Evolutionary conservation across 2,329 filamentous ascomycete genomes (phyloP).

Genomic region (Hortaea sp.): DNA sequence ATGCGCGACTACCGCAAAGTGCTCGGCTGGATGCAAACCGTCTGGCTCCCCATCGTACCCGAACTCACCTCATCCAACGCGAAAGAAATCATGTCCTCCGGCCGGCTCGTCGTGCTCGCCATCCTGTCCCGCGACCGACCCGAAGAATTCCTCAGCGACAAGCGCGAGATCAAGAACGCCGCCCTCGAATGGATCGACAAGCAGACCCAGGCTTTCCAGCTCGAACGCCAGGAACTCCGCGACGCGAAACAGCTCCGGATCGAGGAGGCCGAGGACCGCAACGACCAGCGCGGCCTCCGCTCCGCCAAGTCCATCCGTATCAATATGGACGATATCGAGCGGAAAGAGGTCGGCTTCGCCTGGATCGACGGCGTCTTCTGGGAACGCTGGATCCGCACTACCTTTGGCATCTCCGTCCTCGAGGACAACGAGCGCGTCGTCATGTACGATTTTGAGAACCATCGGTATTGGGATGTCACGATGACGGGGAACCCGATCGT

Average conservation of each 20-base stretch:
- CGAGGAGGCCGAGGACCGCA: conserved; percentile 88
- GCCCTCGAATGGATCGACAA: conserved; percentile 98
- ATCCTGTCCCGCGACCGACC: conserved; percentile 71
- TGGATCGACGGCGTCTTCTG: conserved; percentile 97
- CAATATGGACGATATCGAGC: conserved; percentile 76
- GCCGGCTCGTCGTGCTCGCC: conserved; percentile 87
- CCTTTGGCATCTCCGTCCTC: conserved; percentile 78
- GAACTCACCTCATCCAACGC: conserved; percentile 88
- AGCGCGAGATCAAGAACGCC: conserved; percentile 88
- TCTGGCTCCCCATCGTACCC: conserved; percentile 92
- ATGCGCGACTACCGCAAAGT: conserved; percentile 82
- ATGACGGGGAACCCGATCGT: conserved; percentile 83
- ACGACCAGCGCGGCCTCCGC: conserved; percentile 76
- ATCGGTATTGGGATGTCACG: conserved; percentile 88
- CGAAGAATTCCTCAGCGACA: conserved; percentile 67
- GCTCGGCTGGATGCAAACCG: conserved; percentile 85
- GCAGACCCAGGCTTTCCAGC: conserved; percentile 80
- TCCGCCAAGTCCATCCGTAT: conserved; percentile 86
- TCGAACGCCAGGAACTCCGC: conserved; percentile 84
- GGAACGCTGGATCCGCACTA: conserved; percentile 94
- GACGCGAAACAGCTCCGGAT: conserved; percentile 92
- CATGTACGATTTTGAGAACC: conserved; percentile 93
- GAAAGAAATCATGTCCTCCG: conserved; percentile 84
- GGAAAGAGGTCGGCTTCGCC: conserved; percentile 85
- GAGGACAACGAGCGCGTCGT: conserved; percentile 83